A percentile compares a stretch with the other conserved stretches of the same genome.
These are phyloP conservation scores for Castanea mollissima DNA, from an alignment of 306 rosid genomes.

Conservation along the genomic window DNA sequence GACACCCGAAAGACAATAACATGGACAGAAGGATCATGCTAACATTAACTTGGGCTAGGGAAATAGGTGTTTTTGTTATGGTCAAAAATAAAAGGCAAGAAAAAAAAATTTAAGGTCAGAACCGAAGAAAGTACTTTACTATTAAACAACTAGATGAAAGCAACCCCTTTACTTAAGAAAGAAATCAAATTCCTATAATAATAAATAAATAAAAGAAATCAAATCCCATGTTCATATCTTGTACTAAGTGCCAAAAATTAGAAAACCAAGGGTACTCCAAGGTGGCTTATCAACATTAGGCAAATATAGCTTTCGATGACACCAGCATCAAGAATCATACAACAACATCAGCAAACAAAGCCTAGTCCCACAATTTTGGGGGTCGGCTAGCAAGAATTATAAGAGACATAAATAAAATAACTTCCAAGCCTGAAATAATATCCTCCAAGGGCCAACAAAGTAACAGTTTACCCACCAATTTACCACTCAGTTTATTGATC, in stretches of 20 bases:
- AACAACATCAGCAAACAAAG: no score
- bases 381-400: no score
- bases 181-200: background rate
- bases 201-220: no score
- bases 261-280: background rate
- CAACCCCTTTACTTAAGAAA: background rate
- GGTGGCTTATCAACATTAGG: background rate
- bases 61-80: no score
- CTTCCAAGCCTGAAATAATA: constrained; percentile 6
- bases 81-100: no score
- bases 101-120: no score
- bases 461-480: background rate
- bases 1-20: background rate
- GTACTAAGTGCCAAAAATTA: background rate
- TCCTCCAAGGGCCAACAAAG: background rate
- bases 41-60: no score
- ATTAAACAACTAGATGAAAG: background rate
- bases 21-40: no score
- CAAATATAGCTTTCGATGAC: background rate
- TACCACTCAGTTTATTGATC: background rate
- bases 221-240: background rate
- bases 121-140: background rate
- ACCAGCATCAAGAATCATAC: background rate
- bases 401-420: constrained; percentile 1
- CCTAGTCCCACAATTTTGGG: no score